Conservation (phyloP, 176 grass and related monocot genomes). For the Puccinellia tenuiflora region DNA sequence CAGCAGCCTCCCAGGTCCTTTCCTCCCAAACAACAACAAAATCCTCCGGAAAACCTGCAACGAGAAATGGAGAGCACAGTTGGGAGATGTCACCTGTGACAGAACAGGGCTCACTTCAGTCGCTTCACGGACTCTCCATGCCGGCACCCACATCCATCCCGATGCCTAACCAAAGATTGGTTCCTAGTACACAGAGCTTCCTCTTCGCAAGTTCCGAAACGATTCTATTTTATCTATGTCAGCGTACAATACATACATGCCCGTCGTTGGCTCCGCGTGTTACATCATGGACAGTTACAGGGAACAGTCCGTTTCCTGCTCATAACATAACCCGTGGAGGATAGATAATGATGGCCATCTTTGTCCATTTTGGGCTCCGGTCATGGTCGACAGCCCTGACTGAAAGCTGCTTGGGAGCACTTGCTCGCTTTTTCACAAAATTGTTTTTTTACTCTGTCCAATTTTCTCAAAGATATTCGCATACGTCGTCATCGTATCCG, state of each 20-base stretch:
- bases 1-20: too few relatives aligned
- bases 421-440: background rate
- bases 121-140: background rate
- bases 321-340: background rate
- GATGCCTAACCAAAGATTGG: background rate
- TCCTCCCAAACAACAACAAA: too few relatives aligned
- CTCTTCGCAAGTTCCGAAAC: background rate
- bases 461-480: background rate
- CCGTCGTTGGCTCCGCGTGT: background rate
- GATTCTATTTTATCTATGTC: background rate
- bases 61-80: slow-evolving; percentile 1
- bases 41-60: slow-evolving; percentile 24
- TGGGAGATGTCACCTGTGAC: background rate
- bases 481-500: background rate
- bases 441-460: background rate
- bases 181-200: background rate
- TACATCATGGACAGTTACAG: background rate
- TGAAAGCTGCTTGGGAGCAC: background rate
- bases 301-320: background rate
- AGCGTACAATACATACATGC: background rate
- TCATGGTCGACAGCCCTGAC: background rate
- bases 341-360: slow-evolving; percentile 5
- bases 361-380: background rate
- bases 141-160: background rate
- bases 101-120: background rate